Evolutionary conservation across 2,329 filamentous ascomycete species (phyloP).

Genomic region (Colletotrichum acutatum): DNA sequence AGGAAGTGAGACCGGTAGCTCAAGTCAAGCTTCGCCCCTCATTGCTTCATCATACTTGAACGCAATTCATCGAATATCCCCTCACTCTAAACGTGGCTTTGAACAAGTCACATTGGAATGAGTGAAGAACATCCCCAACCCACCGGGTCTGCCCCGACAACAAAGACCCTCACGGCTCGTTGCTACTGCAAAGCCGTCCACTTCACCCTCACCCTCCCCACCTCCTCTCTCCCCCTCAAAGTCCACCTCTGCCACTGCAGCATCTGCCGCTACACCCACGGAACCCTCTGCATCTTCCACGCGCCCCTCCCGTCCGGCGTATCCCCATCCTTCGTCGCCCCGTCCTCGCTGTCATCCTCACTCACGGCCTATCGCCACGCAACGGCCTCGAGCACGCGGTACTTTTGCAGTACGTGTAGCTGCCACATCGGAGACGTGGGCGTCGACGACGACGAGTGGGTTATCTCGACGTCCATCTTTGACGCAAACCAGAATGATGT

Average conservation of each 20-base stretch:
- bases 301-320: constrained; percentile 47
- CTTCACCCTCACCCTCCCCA: constrained; percentile 53
- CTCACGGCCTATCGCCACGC: constrained; percentile 50
- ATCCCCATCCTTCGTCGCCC: constrained; percentile 51
- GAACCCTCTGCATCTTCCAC: constrained; percentile 56
- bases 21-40: not conserved
- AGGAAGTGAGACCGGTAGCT: not conserved
- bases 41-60: not conserved
- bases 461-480: constrained; percentile 53
- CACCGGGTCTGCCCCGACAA: not conserved
- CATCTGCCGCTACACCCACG: constrained; percentile 55
- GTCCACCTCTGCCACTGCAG: constrained; percentile 59
- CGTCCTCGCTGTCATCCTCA: constrained; percentile 48
- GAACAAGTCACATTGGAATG: not conserved
- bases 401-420: constrained; percentile 59
- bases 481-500: constrained; percentile 43
- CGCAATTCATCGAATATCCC: not conserved
- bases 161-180: constrained; percentile 53
- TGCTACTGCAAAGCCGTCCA: constrained; percentile 58
- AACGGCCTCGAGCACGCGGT: constrained; percentile 44
- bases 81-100: not conserved
- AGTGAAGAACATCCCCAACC: not conserved
- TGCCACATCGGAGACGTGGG: constrained; percentile 54
- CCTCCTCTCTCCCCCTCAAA: constrained; percentile 50
- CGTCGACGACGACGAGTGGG: constrained; percentile 48